Evolutionary conservation across 441 rosid species (phyloP), one percentile per base, ranked within the genome.

Genomic region (Geranium incanum): DNA sequence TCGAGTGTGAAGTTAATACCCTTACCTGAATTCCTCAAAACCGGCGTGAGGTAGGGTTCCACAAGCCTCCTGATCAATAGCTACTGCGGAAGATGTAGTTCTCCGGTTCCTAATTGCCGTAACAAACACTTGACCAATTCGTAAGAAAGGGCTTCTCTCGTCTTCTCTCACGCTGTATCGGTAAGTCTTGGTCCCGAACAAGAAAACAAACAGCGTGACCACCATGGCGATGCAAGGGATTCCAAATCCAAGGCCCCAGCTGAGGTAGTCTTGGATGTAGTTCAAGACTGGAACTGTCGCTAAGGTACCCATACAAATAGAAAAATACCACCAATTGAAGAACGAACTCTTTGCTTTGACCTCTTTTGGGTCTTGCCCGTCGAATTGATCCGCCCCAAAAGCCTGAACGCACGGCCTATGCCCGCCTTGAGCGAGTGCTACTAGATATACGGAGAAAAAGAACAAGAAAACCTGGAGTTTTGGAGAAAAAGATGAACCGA

Each of bases 381-480:
- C 91, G 68, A 88, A 90, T 70, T 90, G 97, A 71, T 86, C 91
- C 36, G 92, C 94, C 12, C 94, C 97, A 79, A 91, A 91, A 3
- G 94, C 91, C 77, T 86, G 94, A 52, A 85, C 89, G 75, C 92
- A 91, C 3, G 97, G 91, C 74, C 85, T 91, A 67, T 87, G 91
- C 38, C 92, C 94, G 6, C 90, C 92, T 83, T 87, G 94, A 0
- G 84, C 91, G 62, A 89, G 4, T 6, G 91, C 97, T 36, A 85
- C 87, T 1, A 86, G 81, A 73, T 91, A 89, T 21, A 91, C 71
- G 7, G 92, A 78, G 62, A 82, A 71, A 75, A 88, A 88, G 81
- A 90, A 88, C 1, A 86, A 19, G 45, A 77, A 67, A 3, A 82
- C 80, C 82, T 83, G 88, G 67, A 76, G 50, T 7, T 18, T 71